phyloP scores from a whole-genome alignment of 1,139 yeast genomes.

The Yamadazyma atlantica region DNA sequence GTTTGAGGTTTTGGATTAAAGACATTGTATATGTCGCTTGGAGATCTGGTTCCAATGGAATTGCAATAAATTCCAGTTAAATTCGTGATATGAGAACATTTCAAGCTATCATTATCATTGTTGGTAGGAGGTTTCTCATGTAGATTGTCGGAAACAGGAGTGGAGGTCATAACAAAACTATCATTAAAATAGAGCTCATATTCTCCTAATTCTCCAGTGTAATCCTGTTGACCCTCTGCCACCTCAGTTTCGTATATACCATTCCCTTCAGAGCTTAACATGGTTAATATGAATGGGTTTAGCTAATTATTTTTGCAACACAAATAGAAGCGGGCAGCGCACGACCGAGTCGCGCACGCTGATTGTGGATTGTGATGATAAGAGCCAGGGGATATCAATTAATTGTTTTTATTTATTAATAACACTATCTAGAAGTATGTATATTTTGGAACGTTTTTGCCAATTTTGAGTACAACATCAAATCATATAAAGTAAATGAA shows the following conservation, averaged over 20 bases:
- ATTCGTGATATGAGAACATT: too few species aligned
- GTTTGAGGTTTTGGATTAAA: neutral
- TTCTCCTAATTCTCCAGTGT: too few species aligned
- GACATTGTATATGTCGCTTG: neutral
- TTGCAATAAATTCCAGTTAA: neutral
- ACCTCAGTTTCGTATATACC: neutral
- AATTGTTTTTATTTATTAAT: slow-evolving; percentile 1
- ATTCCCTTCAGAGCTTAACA: too few species aligned
- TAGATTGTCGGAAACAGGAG: too few species aligned
- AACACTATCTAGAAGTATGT: neutral
- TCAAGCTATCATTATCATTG: too few species aligned
- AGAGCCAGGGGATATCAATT: slow-evolving; percentile 3
- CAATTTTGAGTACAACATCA: neutral
- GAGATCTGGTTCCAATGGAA: neutral
- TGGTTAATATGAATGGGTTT: too few species aligned
- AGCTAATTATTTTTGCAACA: neutral
- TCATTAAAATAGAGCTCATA: too few species aligned
- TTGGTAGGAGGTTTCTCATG: too few species aligned
- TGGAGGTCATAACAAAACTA: too few species aligned
- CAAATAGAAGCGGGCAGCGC: neutral
- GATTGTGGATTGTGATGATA: slow-evolving; percentile 2
- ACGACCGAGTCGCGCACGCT: slow-evolving; percentile 2
- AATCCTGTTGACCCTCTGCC: too few species aligned
- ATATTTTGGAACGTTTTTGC: neutral
- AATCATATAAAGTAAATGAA: too few species aligned